Percentiles rank a stretch among this genome's conserved stretches.
phyloP scores from a whole-genome alignment of 108 stramenopile species.

The Pinguiococcus pyrenoidosus region DNA sequence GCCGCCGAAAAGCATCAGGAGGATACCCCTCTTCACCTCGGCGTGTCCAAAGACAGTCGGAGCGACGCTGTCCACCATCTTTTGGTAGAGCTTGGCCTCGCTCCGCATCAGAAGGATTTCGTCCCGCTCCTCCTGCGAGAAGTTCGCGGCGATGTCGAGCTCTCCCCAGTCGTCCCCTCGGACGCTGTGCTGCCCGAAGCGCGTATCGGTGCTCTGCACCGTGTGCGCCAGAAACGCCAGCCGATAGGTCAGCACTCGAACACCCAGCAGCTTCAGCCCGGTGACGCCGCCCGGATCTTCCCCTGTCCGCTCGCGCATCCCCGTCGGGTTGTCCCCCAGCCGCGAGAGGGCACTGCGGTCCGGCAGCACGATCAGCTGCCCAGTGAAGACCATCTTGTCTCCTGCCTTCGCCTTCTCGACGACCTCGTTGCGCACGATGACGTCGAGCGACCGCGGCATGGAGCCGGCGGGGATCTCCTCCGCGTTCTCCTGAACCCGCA shows the following conservation, averaged over 20 bases:
- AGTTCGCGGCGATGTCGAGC: slow-evolving; percentile 7
- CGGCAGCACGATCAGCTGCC: slow-evolving; percentile 78
- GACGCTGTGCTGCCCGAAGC: slow-evolving; percentile 29
- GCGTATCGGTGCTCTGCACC: slow-evolving; percentile 54
- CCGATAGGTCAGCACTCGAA: slow-evolving; percentile 85
- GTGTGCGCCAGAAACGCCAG: slow-evolving; percentile 80
- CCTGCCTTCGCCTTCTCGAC: slow-evolving; percentile 97
- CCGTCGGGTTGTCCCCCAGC: slow-evolving; percentile 59
- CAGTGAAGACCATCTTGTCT: slow-evolving; percentile 74
- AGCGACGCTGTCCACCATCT: slow-evolving; percentile 58
- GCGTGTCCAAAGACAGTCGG: slow-evolving; percentile 88
- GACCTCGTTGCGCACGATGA: slow-evolving; percentile 83
- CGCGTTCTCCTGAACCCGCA: slow-evolving; percentile 92
- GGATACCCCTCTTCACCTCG: slow-evolving; percentile 88
- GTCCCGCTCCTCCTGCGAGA: slow-evolving; percentile 62
- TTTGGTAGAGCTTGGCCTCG: slow-evolving; percentile 21
- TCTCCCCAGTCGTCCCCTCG: slow-evolving; percentile 28
- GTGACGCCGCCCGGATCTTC: slow-evolving; percentile 50
- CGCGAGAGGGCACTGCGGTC: slow-evolving; percentile 73
- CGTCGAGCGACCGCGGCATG: slow-evolving; percentile 87
- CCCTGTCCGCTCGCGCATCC: slow-evolving; percentile 1
- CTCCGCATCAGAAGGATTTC: slow-evolving; percentile 56
- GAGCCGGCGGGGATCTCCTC: slow-evolving; percentile 93
- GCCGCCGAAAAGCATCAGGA: slow-evolving; percentile 86
- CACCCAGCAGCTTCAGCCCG: slow-evolving; percentile 76